These are phyloP conservation scores for Ramicandelaber brevisporus DNA, from an alignment of 192 early-diverging fungal genomes.

Conservation along the genomic window DNA sequence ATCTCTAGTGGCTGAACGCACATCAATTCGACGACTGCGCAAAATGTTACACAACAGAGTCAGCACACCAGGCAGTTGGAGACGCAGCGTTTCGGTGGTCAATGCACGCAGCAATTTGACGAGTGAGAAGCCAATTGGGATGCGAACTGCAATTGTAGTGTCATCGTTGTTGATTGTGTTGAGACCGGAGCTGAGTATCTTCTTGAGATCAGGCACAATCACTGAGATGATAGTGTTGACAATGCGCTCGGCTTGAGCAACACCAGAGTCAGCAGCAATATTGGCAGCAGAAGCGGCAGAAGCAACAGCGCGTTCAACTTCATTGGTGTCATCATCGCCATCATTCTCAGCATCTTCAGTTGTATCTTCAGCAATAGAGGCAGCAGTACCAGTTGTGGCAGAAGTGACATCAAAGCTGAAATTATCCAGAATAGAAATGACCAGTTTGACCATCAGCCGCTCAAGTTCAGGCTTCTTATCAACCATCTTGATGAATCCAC, in stretches of 20 bases:
- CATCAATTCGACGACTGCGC: constrained; percentile 45
- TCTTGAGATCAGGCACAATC: constrained; percentile 63
- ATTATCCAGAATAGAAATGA: constrained; percentile 56
- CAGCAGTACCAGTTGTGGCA: constrained; percentile 19
- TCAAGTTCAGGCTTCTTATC: constrained; percentile 39
- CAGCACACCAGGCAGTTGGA: constrained; percentile 67
- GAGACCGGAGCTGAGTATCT: constrained; percentile 36
- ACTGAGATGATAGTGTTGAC: constrained; percentile 46
- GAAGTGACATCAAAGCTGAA: constrained; percentile 76
- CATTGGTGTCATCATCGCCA: constrained; percentile 9
- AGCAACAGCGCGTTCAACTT: constrained; percentile 10
- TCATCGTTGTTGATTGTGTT: constrained; percentile 47
- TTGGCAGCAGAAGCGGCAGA: constrained; percentile 9
- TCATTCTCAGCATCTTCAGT: neutral
- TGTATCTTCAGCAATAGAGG: constrained; percentile 7
- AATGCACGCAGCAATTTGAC: constrained; percentile 58
- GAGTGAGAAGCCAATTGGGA: constrained; percentile 69
- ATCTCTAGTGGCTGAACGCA: constrained; percentile 61
- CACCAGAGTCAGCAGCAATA: constrained; percentile 10
- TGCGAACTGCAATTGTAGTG: constrained; percentile 46
- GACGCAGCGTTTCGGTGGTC: constrained; percentile 41
- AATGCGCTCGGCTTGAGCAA: constrained; percentile 20
- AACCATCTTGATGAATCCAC: constrained; percentile 40
- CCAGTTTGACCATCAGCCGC: constrained; percentile 54
- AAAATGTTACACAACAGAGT: constrained; percentile 73